Percentiles rank a stretch among this genome's conserved stretches.
Evolutionary conservation across 768 basidiomycete species (phyloP).

Genomic region (Postia placenta): DNA sequence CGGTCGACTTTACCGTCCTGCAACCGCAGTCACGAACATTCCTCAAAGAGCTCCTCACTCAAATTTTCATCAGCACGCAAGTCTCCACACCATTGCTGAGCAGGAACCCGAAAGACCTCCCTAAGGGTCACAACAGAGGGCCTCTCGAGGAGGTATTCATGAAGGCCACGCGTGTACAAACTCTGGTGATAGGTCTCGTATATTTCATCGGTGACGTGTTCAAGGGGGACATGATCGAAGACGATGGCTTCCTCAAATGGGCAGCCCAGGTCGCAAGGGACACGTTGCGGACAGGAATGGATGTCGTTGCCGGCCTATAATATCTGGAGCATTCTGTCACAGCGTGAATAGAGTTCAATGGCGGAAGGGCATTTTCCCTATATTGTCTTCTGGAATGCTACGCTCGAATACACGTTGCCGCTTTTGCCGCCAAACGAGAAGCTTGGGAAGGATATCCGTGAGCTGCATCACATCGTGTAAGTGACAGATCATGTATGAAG

Average conservation of each 20-base stretch:
- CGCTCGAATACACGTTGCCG: conserved; percentile 63
- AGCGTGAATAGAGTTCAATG: too few relatives aligned
- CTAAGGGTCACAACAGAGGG: conserved; percentile 46
- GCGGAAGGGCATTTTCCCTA: neutral
- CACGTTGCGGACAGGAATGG: conserved; percentile 59
- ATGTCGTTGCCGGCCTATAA: conserved; percentile 38
- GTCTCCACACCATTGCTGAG: conserved; percentile 57
- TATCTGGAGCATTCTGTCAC: too few relatives aligned
- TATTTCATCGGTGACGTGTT: conserved; percentile 56
- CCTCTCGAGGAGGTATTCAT: conserved; percentile 74
- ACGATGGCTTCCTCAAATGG: conserved; percentile 51
- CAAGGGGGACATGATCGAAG: conserved; percentile 32
- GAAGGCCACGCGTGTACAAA: conserved; percentile 59
- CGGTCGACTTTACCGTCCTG: conserved; percentile 78
- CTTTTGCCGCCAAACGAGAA: conserved; percentile 74
- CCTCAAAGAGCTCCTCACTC: conserved; percentile 60
- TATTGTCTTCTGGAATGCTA: conserved; percentile 56
- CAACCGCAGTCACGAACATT: conserved; percentile 61
- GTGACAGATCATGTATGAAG: neutral
- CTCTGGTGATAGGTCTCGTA: conserved; percentile 67
- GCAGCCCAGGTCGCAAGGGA: conserved; percentile 62
- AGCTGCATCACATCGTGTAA: conserved; percentile 35
- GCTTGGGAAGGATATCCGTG: conserved; percentile 63
- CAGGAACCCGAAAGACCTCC: conserved; percentile 27
- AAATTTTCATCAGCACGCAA: conserved; percentile 74